phyloP scores from a whole-genome alignment of 2,329 filamentous ascomycete species.

The Myotisia sp. region DNA sequence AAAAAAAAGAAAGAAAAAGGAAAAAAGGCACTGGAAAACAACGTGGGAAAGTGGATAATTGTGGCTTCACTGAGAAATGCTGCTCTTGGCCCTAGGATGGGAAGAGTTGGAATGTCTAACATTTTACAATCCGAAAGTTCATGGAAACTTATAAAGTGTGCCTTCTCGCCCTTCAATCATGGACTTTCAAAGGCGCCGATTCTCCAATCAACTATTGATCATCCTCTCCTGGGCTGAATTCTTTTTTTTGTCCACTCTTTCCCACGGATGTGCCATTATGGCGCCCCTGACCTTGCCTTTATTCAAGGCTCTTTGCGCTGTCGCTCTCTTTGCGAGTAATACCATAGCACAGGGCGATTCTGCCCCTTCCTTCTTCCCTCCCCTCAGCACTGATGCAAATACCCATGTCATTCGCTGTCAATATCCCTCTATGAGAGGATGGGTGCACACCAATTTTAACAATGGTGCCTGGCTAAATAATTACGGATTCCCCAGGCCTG shows the following conservation, averaged over 20 bases:
- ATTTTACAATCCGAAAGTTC: too few relatives aligned
- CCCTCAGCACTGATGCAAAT: conserved; percentile 7
- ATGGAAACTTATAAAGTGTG: too few relatives aligned
- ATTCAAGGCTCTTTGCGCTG: not conserved
- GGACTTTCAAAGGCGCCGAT: too few relatives aligned
- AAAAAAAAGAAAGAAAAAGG: too few relatives aligned
- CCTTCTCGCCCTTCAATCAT: too few relatives aligned
- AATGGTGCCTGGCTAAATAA: conserved; percentile 9
- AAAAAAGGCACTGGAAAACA: too few relatives aligned
- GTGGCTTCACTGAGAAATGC: too few relatives aligned
- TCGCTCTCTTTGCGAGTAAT: not conserved
- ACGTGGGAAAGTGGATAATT: too few relatives aligned
- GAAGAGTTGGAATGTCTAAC: too few relatives aligned
- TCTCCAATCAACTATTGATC: too few relatives aligned
- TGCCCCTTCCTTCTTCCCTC: conserved; percentile 6
- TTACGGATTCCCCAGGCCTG: conserved; percentile 5
- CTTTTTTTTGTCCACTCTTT: not conserved
- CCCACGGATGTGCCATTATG: not conserved
- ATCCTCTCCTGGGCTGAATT: too few relatives aligned
- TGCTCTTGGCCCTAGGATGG: too few relatives aligned
- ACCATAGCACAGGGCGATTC: not conserved
- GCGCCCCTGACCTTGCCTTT: not conserved
- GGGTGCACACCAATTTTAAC: conserved; percentile 7
- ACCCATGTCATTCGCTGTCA: conserved; percentile 8
- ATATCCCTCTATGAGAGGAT: conserved; percentile 10